Conservation (phyloP, 805 yeast species). For the Torulaspora gathmanii region DNA sequence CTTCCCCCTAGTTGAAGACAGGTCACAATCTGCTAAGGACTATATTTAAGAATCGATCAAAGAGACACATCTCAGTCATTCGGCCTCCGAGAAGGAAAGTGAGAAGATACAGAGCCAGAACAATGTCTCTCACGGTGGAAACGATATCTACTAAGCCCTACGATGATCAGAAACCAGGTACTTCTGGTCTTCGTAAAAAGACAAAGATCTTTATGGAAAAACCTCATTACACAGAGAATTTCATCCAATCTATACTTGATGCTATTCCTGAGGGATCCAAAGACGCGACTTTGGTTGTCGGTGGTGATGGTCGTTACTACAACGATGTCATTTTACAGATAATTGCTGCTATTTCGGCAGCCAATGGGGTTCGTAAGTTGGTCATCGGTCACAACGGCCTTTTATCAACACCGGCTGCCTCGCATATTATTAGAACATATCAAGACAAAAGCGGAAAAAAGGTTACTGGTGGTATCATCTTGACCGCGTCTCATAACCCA, state of each 20-base stretch:
- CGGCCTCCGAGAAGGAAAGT: not conserved
- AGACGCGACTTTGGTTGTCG: constrained; percentile 76
- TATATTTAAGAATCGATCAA: too few species aligned
- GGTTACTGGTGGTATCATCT: constrained; percentile 89
- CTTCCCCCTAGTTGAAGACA: not conserved
- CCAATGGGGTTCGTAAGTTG: constrained; percentile 80
- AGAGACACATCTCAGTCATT: too few species aligned
- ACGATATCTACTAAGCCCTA: constrained; percentile 65
- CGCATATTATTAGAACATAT: constrained; percentile 78
- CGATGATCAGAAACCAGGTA: constrained; percentile 94
- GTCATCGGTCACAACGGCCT: constrained; percentile 86
- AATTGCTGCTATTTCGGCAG: constrained; percentile 81
- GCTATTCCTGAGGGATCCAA: constrained; percentile 87
- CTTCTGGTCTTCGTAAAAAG: constrained; percentile 93
- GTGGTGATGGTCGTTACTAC: constrained; percentile 96
- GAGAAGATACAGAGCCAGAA: not conserved
- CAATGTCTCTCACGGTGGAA: constrained; percentile 26
- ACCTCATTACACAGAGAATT: constrained; percentile 83
- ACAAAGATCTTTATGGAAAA: constrained; percentile 73
- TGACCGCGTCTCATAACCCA: constrained; percentile 96
- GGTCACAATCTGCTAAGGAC: not conserved
- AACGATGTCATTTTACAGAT: constrained; percentile 75
- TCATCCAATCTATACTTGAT: constrained; percentile 77
- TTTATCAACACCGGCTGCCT: constrained; percentile 93
- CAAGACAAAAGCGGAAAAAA: constrained; percentile 34